A percentile compares a stretch with the other conserved stretches of the same genome.
phyloP scores from a whole-genome alignment of 768 basidiomycete species.

The Leccinellum rugosiceps region DNA sequence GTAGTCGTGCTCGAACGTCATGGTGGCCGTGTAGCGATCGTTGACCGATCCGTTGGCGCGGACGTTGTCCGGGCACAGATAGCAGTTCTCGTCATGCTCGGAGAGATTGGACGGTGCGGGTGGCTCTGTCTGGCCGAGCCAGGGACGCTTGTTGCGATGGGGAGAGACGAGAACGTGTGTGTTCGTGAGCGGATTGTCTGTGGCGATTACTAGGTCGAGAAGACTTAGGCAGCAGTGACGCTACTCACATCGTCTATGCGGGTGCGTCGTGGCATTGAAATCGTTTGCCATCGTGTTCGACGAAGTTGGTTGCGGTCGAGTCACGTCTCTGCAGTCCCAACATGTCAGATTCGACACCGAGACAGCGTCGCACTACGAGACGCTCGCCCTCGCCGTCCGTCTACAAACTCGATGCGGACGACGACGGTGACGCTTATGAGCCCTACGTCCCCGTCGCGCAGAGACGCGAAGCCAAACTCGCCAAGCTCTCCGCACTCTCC shows the following conservation, averaged over 20 bases:
- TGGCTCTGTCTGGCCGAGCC: conserved; percentile 83
- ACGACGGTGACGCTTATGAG: conserved; percentile 63
- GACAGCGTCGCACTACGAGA: conserved; percentile 46
- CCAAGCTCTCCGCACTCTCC: conserved; percentile 65
- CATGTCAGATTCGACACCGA: conserved; percentile 31
- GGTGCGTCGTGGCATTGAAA: conserved; percentile 61
- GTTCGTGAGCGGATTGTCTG: conserved; percentile 79
- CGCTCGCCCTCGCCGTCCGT: conserved; percentile 56
- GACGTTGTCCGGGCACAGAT: conserved; percentile 83
- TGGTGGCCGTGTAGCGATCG: conserved; percentile 62
- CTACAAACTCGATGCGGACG: conserved; percentile 61
- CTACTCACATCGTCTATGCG: conserved; percentile 66
- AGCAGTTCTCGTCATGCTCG: conserved; percentile 69
- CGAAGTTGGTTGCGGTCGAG: not conserved
- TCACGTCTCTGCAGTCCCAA: not conserved
- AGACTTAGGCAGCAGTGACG: not conserved
- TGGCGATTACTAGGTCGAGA: not conserved
- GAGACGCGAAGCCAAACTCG: conserved; percentile 76
- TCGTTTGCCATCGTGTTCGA: conserved; percentile 21
- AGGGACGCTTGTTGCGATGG: conserved; percentile 87
- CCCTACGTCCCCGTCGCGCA: conserved; percentile 88
- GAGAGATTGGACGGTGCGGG: conserved; percentile 53
- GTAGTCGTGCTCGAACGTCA: conserved; percentile 81
- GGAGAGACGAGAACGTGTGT: conserved; percentile 83
- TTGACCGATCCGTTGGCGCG: conserved; percentile 72